phyloP scores from a whole-genome alignment of 2,329 filamentous ascomycete genomes.

The Clarireedia paspali region DNA sequence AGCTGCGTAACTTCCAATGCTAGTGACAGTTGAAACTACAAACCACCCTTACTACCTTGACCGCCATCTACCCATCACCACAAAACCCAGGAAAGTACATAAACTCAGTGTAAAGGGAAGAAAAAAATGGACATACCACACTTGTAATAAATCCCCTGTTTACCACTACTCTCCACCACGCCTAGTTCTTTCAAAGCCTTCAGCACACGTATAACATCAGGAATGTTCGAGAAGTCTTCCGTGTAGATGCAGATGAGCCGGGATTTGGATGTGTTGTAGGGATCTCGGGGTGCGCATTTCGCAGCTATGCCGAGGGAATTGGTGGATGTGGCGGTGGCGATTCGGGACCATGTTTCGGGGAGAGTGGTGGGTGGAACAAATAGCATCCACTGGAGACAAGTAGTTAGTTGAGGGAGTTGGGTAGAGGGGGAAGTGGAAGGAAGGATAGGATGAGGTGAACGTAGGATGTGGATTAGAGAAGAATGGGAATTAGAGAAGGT shows the following conservation, averaged over 20 bases:
- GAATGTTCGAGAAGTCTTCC: conserved; percentile 58
- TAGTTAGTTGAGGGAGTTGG: conserved; percentile 39
- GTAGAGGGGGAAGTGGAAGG: background rate
- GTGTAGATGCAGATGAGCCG: conserved; percentile 75
- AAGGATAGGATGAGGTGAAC: background rate
- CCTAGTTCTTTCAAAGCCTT: conserved; percentile 52
- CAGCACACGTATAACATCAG: conserved; percentile 64
- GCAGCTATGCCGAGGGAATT: conserved; percentile 64
- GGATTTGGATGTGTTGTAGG: conserved; percentile 30
- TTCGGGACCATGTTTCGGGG: conserved; percentile 51
- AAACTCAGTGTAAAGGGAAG: background rate
- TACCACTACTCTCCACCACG: conserved; percentile 41
- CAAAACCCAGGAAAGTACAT: too few relatives aligned
- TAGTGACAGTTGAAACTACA: too few relatives aligned
- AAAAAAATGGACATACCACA: conserved; percentile 19
- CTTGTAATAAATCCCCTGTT: conserved; percentile 66
- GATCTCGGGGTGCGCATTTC: conserved; percentile 57
- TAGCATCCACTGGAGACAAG: conserved; percentile 59
- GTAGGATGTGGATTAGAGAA: background rate
- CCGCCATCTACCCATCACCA: too few relatives aligned
- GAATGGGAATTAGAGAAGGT: background rate
- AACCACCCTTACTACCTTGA: too few relatives aligned
- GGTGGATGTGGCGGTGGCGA: conserved; percentile 56
- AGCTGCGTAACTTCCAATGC: too few relatives aligned
- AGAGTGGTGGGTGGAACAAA: conserved; percentile 50